Evolutionary conservation across 352 stramenopile species (phyloP).

Genomic region (Phytophthora foliorum): DNA sequence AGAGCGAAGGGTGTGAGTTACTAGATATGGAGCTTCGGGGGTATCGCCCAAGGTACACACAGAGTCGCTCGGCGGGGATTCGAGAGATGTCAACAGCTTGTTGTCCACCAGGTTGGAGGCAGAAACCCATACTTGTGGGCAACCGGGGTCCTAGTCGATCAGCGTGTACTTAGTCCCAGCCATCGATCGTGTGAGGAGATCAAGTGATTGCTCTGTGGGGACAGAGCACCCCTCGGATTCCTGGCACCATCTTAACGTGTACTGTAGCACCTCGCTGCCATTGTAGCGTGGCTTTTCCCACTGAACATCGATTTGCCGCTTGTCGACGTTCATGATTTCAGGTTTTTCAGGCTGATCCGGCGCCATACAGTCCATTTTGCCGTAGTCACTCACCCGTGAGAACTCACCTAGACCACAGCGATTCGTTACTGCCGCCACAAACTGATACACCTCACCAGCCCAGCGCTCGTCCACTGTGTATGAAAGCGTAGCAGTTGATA

Average conservation of each 20-base stretch:
- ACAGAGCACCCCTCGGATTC: slow-evolving; percentile 8
- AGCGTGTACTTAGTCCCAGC: slow-evolving; percentile 59
- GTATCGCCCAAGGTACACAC: slow-evolving; percentile 55
- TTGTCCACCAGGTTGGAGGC: slow-evolving; percentile 75
- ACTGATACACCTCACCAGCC: slow-evolving; percentile 82
- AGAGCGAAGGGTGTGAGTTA: slow-evolving; percentile 54
- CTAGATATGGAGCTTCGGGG: slow-evolving; percentile 35
- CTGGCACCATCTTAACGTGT: slow-evolving; percentile 68
- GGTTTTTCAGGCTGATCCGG: slow-evolving; percentile 58
- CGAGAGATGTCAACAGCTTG: slow-evolving; percentile 52
- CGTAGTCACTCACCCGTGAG: slow-evolving; percentile 72
- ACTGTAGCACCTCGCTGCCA: slow-evolving; percentile 78
- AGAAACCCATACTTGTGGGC: slow-evolving; percentile 52
- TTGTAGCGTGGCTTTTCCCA: slow-evolving; percentile 76
- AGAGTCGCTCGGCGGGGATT: slow-evolving; percentile 50
- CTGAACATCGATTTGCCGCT: slow-evolving; percentile 49
- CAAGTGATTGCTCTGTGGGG: slow-evolving; percentile 18
- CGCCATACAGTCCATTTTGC: slow-evolving; percentile 76
- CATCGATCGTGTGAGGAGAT: slow-evolving; percentile 63
- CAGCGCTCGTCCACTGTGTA: slow-evolving; percentile 57
- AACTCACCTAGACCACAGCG: slow-evolving; percentile 70
- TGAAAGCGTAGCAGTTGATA: slow-evolving; percentile 23
- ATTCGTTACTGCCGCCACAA: slow-evolving; percentile 74
- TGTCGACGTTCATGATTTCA: slow-evolving; percentile 44
- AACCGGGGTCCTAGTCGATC: slow-evolving; percentile 46